A percentile compares a stretch with the other conserved stretches of the same genome.
phyloP scores from a whole-genome alignment of 257 asterid genomes.

The Primulina huaijiensis region DNA sequence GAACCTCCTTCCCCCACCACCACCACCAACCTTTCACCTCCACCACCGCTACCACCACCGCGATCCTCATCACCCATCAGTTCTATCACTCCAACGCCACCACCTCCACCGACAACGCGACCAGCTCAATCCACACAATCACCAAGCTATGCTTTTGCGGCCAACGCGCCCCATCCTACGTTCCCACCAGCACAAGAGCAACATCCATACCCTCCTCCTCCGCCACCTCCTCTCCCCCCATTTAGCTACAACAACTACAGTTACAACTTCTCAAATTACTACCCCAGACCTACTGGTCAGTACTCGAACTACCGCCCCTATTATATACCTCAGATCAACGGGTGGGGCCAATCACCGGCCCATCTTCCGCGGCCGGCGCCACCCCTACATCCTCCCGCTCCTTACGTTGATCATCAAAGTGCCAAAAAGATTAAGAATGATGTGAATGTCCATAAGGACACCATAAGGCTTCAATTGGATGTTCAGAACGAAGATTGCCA shows the following conservation, averaged over 20 bases:
- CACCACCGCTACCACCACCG: slow-evolving; percentile 19
- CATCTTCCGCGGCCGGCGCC: slow-evolving; percentile 31
- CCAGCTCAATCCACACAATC: slow-evolving; percentile 30
- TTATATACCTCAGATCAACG: slow-evolving; percentile 44
- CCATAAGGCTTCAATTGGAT: slow-evolving; percentile 61
- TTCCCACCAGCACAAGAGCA: slow-evolving; percentile 28
- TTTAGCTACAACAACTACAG: slow-evolving; percentile 25
- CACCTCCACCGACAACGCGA: slow-evolving; percentile 29
- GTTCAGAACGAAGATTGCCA: slow-evolving; percentile 48
- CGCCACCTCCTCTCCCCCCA: slow-evolving; percentile 32
- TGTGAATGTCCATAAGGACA: slow-evolving; percentile 81
- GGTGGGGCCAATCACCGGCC: slow-evolving; percentile 40
- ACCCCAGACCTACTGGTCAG: slow-evolving; percentile 41
- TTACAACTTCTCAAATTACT: slow-evolving; percentile 37
- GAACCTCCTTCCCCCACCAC: slow-evolving; percentile 21
- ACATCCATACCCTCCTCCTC: slow-evolving; percentile 30
- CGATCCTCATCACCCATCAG: slow-evolving; percentile 19
- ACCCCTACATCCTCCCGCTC: slow-evolving; percentile 44
- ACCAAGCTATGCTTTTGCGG: slow-evolving; percentile 44
- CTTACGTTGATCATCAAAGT: slow-evolving; percentile 75
- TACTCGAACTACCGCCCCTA: slow-evolving; percentile 45
- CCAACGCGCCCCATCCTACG: slow-evolving; percentile 48
- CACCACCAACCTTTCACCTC: slow-evolving; percentile 25
- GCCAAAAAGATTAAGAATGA: slow-evolving; percentile 84
- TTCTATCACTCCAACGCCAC: slow-evolving; percentile 8